Evolutionary conservation across 2,329 filamentous ascomycete genomes (phyloP), one percentile per base, ranked within the genome.

Genomic region (Fusarium stilboides): DNA sequence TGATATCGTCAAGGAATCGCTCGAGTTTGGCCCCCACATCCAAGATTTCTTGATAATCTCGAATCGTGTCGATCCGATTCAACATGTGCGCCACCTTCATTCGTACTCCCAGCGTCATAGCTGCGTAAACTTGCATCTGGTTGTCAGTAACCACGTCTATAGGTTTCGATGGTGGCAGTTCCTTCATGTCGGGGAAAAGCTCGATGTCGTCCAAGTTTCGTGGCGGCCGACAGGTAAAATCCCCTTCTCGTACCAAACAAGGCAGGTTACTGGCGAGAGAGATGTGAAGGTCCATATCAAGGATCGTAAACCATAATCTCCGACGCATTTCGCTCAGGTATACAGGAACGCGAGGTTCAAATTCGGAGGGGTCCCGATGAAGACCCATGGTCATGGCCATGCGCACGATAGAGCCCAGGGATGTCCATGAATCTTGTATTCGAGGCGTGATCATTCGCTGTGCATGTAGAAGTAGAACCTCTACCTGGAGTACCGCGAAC

Each of bases 321-420:
- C 86, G 80, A 34, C 86, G 79, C 63, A 84, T 80, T 74, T 88
- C 86, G n/a, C 82, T 83, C 44, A 83, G 80, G 69, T 87, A 88
- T 0, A 84, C 79, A 7, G 80, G 79, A 52, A 88, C 83, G 31
- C 83, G 81, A 5, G 80, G 78, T 26, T 81, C 79, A 57, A 85
- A 87, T 67, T 88, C 86, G 15, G 83, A 83, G 4, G 86, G 85
- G 54, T 88, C 86, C 6, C 86, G 82, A 68, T 88, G 86, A 46
- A 88, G 77, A 5, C 86, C 86, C 85, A 88, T 88, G 4, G 83
- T 85, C 86, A 88, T 88, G 31, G 85, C 86, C 79, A 86, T 85
- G 17, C 86, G 83, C 7, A 87, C 82, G 42, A 88, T 83, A 53
- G 83, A 81, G 7, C 86, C 86, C n/a, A 88, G 77, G 57, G 87